Base-by-base conservation (phyloP, 2,329 filamentous ascomycete species). In the Diplodia corticola region DNA sequence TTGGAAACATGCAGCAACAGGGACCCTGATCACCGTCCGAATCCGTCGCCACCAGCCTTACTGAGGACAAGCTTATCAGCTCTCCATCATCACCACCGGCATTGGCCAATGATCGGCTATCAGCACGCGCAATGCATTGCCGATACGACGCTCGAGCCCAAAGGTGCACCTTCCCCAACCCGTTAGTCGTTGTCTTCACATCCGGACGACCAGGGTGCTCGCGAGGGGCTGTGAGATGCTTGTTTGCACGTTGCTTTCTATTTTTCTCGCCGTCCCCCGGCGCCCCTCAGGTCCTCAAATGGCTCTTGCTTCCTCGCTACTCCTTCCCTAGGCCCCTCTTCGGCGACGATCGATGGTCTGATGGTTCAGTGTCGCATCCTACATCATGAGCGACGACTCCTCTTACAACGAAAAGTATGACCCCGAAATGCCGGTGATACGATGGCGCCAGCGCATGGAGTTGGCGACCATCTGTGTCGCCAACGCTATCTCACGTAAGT, bases 371-470 rank as follows among this genome's bases (percentile, higher is more conserved):
- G 40, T 44, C 10, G 53, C 26, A 63, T 51, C 44, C 44, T 57
- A 40, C 53, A 66, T 44, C 44, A 66, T 66, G 64, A 33, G 54
- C 53, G 46, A 49, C 54, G 53, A 60, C 44, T 59, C 53, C 54
- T 66, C 54, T 9, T n/a, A 24, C 53, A 60, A 59, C 53, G 5
- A 46, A 49, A 40, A 60, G 40, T 66, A 66, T 66, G 53, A 59
- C n/a, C 54, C 64, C 20, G 30, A 49, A 33, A 50, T 50, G 33
- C 44, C 53, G 30, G 54, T 59, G 22, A 59, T 28, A 40, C 48
- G 53, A 59, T 66, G 64, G 64, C 64, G 57, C 33, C 46, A 55
- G 33, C 46, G 24, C 44, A 50, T 66, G 64, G 64, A 66, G 55
- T 49, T 66, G 55, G 55, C 55, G 33, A 54, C 59, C 13, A 30